These are phyloP conservation scores for Lactarius vividus DNA, from an alignment of 768 basidiomycete species.

Conservation along the genomic window DNA sequence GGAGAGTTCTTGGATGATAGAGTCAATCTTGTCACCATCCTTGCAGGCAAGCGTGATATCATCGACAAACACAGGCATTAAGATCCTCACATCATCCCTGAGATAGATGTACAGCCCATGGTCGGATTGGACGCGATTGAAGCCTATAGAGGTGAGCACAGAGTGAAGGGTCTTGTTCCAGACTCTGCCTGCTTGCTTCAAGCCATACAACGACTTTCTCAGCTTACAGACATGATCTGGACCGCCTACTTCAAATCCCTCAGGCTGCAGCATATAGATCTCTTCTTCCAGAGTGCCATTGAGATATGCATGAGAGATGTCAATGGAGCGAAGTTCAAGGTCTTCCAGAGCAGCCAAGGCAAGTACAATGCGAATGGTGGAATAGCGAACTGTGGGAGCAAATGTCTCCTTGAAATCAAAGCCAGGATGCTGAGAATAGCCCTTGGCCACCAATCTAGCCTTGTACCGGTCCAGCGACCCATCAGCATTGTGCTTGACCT, in stretches of 20 bases:
- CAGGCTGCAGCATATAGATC: neutral
- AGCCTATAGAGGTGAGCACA: neutral
- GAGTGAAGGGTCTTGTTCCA: neutral
- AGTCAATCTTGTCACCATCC: too few relatives aligned
- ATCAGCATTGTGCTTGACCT: too few relatives aligned
- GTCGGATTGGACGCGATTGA: neutral
- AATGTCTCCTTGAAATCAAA: neutral
- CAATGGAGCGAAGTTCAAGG: neutral
- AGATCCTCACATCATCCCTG: neutral
- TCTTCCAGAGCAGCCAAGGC: neutral
- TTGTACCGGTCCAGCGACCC: too few relatives aligned
- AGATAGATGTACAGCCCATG: neutral
- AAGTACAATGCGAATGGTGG: neutral
- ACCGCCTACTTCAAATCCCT: neutral
- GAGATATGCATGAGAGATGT: too few relatives aligned
- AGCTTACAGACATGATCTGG: neutral
- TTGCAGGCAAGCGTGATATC: neutral
- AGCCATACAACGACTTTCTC: neutral
- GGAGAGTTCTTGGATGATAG: too few relatives aligned
- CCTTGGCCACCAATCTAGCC: too few relatives aligned
- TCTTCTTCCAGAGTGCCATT: neutral
- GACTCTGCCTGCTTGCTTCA: neutral
- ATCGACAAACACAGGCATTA: neutral
- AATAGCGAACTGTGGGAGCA: neutral
- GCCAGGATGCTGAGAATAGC: neutral